Percentiles rank a stretch among this genome's conserved stretches.
phyloP scores from a whole-genome alignment of 2,329 filamentous ascomycete genomes.

The Talaromyces sp. region DNA sequence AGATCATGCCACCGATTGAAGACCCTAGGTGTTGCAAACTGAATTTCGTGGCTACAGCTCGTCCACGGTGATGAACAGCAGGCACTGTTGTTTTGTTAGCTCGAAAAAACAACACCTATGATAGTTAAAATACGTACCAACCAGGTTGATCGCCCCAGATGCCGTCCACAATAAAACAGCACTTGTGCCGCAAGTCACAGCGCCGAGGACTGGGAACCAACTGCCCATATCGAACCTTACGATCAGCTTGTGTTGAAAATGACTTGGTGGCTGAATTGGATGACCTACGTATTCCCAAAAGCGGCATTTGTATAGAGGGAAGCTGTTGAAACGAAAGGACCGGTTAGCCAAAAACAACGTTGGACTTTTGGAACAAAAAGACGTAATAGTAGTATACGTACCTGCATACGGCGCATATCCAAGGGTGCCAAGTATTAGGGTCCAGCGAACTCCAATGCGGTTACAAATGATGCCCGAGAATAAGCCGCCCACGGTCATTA shows the following conservation, averaged over 20 bases:
- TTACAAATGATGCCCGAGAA: conserved; percentile 5
- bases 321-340: neutral
- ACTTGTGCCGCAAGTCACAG: neutral
- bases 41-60: conserved; percentile 5
- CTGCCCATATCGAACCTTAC: neutral
- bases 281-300: conserved; percentile 3
- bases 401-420: conserved; percentile 7
- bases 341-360: neutral
- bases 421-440: neutral
- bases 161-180: conserved; percentile 4
- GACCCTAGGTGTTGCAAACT: neutral
- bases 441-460: conserved; percentile 2
- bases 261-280: no score
- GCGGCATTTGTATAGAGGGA: conserved; percentile 3
- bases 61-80: conserved; percentile 1
- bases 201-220: conserved; percentile 2
- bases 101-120: no score
- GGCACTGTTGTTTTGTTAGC: neutral
- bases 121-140: neutral
- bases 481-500: neutral
- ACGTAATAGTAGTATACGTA: neutral
- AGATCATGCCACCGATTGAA: conserved; percentile 1
- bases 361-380: no score
- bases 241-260: no score
- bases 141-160: conserved; percentile 5